Conservation (phyloP, 2,329 filamentous ascomycete genomes). For the Claviceps purpurea region DNA sequence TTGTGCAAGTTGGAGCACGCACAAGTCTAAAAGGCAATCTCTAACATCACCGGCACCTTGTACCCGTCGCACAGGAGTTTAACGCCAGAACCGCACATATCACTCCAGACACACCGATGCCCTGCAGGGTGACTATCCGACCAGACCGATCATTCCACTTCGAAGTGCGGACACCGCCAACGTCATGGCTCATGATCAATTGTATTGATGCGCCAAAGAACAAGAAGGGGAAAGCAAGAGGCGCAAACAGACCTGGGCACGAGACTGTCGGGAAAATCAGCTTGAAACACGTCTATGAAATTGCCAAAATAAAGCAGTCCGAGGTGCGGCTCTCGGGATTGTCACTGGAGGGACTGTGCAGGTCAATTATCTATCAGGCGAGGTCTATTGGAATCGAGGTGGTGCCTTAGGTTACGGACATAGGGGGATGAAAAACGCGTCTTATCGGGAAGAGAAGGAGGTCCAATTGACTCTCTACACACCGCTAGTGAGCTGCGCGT, state of each 20-base stretch:
- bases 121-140: slow-evolving; percentile 80
- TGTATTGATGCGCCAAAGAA: slow-evolving; percentile 60
- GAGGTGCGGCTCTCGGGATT: slow-evolving; percentile 63
- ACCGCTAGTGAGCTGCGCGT: background rate
- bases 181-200: slow-evolving; percentile 75
- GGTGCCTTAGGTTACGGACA: slow-evolving; percentile 35
- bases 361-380: slow-evolving; percentile 59
- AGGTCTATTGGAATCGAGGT: slow-evolving; percentile 64
- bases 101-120: slow-evolving; percentile 68
- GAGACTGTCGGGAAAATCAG: slow-evolving; percentile 76
- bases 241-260: slow-evolving; percentile 59
- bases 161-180: slow-evolving; percentile 87
- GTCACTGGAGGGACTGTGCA: slow-evolving; percentile 57
- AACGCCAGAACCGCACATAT: slow-evolving; percentile 88
- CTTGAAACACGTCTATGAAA: slow-evolving; percentile 94
- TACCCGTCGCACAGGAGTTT: slow-evolving; percentile 57
- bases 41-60: slow-evolving; percentile 4
- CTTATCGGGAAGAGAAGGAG: background rate
- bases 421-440: background rate
- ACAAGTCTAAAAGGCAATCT: background rate
- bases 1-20: background rate
- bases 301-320: slow-evolving; percentile 86
- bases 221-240: slow-evolving; percentile 67
- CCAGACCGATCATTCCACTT: slow-evolving; percentile 90
- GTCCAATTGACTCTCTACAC: background rate